phyloP scores from a whole-genome alignment of 169 alveolate species.

The Eimeria falciformis region DNA sequence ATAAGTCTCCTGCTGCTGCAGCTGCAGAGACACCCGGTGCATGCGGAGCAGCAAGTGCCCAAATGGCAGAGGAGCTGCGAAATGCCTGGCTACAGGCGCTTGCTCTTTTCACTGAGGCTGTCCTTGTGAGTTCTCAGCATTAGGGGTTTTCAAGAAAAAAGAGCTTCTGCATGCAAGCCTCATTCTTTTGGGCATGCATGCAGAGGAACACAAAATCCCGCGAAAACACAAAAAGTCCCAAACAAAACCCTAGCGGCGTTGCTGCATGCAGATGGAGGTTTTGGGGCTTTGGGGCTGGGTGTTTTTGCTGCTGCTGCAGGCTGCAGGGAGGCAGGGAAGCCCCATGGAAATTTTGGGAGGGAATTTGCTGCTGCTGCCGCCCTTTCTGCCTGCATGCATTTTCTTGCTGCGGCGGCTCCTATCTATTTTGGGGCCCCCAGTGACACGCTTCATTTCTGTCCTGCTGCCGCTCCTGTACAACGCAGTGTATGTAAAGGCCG shows the following conservation, averaged over 20 bases:
- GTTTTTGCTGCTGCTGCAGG: slow-evolving; percentile 16
- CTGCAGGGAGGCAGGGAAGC: slow-evolving; percentile 54
- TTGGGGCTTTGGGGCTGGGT: not conserved
- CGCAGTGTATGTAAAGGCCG: slow-evolving; percentile 35
- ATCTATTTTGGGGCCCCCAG: slow-evolving; percentile 60
- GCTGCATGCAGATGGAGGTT: not conserved
- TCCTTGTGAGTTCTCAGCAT: slow-evolving; percentile 47
- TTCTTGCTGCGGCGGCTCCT: slow-evolving; percentile 61
- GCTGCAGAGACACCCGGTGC: not conserved
- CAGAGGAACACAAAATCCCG: too few relatives aligned
- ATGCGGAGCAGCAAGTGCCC: not conserved
- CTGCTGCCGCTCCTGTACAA: slow-evolving; percentile 42
- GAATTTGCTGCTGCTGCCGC: slow-evolving; percentile 48
- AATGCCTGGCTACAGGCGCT: slow-evolving; percentile 49
- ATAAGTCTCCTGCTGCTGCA: not conserved
- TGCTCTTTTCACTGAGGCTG: slow-evolving; percentile 42
- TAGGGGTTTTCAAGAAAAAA: too few relatives aligned
- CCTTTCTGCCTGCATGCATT: slow-evolving; percentile 31
- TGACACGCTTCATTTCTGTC: slow-evolving; percentile 9
- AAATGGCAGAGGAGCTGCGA: not conserved
- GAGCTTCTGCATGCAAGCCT: too few relatives aligned
- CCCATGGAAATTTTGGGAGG: slow-evolving; percentile 40
- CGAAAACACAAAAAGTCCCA: too few relatives aligned
- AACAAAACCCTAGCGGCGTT: too few relatives aligned
- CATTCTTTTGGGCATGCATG: too few relatives aligned